These are phyloP conservation scores for Fusarium sp. DNA, from an alignment of 2,329 filamentous ascomycete genomes.

Conservation along the genomic window DNA sequence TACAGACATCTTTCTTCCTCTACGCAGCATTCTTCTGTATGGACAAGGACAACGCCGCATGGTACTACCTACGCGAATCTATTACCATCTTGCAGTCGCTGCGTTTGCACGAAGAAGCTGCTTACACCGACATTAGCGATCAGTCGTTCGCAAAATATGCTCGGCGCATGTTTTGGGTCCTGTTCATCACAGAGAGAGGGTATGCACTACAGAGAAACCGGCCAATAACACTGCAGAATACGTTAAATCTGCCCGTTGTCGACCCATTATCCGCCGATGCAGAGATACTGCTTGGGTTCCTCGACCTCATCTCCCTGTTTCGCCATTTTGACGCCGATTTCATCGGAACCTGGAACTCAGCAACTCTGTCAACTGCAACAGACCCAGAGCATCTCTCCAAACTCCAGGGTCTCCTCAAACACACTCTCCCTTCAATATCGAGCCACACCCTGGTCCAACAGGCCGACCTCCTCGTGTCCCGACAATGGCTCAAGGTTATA, in stretches of 20 bases:
- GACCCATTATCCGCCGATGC: constrained; percentile 36
- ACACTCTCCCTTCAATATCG: constrained; percentile 20
- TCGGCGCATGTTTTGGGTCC: constrained; percentile 49
- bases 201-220: constrained; percentile 52
- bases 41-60: constrained; percentile 53
- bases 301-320: constrained; percentile 50
- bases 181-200: constrained; percentile 54
- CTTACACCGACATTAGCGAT: constrained; percentile 36
- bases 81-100: constrained; percentile 50
- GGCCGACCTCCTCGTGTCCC: constrained; percentile 47
- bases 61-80: constrained; percentile 52
- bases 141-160: constrained; percentile 29
- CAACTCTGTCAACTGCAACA: constrained; percentile 4
- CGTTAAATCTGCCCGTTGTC: constrained; percentile 42
- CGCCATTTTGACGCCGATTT: constrained; percentile 49
- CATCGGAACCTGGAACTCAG: constrained; percentile 48
- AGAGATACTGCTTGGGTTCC: constrained; percentile 50
- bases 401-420: constrained; percentile 31
- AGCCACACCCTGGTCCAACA: constrained; percentile 39
- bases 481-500: constrained; percentile 49
- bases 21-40: constrained; percentile 51
- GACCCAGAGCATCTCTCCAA: constrained; percentile 17
- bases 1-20: constrained; percentile 54
- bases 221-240: constrained; percentile 46
- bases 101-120: constrained; percentile 49